Evolutionary conservation across 805 yeast genomes (phyloP), one percentile per base, ranked within the genome.

Genomic region (Yarrowia divulgata): DNA sequence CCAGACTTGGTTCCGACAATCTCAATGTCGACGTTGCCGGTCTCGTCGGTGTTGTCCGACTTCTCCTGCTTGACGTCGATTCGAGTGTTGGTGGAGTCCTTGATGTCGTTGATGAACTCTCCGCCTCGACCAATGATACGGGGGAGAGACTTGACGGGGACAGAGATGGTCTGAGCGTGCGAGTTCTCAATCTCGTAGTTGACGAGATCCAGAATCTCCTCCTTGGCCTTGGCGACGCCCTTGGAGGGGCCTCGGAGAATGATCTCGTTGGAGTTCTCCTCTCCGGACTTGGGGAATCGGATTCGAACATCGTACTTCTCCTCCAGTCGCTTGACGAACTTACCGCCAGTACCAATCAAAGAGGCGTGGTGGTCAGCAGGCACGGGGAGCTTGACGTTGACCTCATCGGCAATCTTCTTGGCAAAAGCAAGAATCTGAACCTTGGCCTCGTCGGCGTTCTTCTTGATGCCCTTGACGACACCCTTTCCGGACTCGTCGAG

Each of bases 51-150:
- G 77, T 86, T 82, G 16, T 63, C 68, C 5, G 68, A 63, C 68
- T 63, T 63, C 48, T 63, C 68, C 64, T 79, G 78, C 67, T 80
- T 83, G 69, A 81, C 74, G 50, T 80, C 81, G 60, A 81, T 78
- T 34, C 75, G 70, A n/a, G 81, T 76, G 57, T 89, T 90, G 46
- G 87, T 80, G 49, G 84, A 86, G 66, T 89, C 93, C 71, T 91
- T 86, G 70, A 96, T 88, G 75, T 90, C 91, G 71, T 88, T 90
- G 75, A 95, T 89, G 66, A 84, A 85, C 71, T 91, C 94, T 77
- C 98, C 98, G 71, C 84, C 83, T 75, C 90, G 92, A 75, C 99
- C 99, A 77, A 95, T 93, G 70, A 95, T 88, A 76, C 92, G 85
- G 23, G 97, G 85, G 70, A 94, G 85, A n/a, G 92, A 88, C 71